Base-by-base conservation (phyloP, 129 eudicot genomes). In the Saussurea involucrata region DNA sequence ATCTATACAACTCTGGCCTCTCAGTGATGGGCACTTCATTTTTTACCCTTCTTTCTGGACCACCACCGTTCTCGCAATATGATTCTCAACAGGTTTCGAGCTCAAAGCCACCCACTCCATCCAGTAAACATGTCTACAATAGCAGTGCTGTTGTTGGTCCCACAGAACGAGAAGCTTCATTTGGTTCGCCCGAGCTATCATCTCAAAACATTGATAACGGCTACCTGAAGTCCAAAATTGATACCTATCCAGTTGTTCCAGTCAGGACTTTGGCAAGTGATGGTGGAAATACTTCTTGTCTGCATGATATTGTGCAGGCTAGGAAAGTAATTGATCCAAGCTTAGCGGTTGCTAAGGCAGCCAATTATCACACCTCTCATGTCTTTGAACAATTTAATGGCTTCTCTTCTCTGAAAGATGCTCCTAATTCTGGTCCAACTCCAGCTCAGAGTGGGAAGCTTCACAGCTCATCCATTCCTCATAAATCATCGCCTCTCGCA, bases 21-120 rank as follows among this genome's bases (percentile, higher is more conserved):
- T 29, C 88, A 77, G 86, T 82, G 63, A 76, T 15, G 65, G 88
- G 90, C 68, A 64, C 76, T 76, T 83, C 92, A 12, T 83, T 87
- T 80, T 75, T 81, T 27, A 83, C 96, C 58, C 85, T 87, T 64
- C 83, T 90, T 37, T 87, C 92, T 40, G 90, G 85, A 60, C 85
- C 90, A 64, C 83, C 86, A 58, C 27, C 83, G 40, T 24, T 76
- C 72, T 67, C 79, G 46, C 84, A 81, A 53, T 66, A 78, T 75
- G 89, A 82, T 72, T 58, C 81, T 27, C 86, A 80, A 81, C 87
- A 74, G 4, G 42, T 78, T 33, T 58, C 68, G 78, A 68, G 60
- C 76, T 76, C 81, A 71, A 82, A 80, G 72, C 78, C 85, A 69
- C 33, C 55, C 34, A 29, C 65, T 68, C 70, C 79, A 66, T 29